Percentiles rank a stretch among this genome's conserved stretches.
These are phyloP conservation scores for Camelina neglecta DNA, from an alignment of 345 rosid species.

Conservation along the genomic window DNA sequence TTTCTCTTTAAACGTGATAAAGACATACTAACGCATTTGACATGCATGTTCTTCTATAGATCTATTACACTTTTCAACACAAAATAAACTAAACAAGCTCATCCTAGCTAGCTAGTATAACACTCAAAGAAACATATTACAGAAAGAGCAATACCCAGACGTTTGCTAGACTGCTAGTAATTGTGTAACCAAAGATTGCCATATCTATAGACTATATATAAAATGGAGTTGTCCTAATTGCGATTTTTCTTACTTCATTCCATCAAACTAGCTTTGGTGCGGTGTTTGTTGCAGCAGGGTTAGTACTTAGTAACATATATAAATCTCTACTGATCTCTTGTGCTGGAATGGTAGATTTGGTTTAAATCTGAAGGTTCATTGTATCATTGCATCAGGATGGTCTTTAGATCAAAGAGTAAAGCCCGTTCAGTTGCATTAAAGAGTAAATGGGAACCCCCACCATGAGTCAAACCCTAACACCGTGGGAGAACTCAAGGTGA, in stretches of 20 bases:
- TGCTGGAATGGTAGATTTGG: not conserved
- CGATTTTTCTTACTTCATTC: too few species aligned
- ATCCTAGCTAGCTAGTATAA: not conserved
- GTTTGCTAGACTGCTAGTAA: too few species aligned
- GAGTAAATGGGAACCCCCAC: not conserved
- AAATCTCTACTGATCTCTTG: conserved; percentile 3
- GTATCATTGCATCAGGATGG: not conserved
- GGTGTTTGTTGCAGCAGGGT: too few species aligned
- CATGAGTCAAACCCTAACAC: not conserved
- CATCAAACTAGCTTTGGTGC: too few species aligned
- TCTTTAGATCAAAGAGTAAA: not conserved
- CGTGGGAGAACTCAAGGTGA: not conserved
- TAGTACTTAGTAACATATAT: too few species aligned
- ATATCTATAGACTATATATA: too few species aligned
- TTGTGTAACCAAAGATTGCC: too few species aligned
- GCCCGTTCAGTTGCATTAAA: not conserved
- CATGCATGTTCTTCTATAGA: not conserved
- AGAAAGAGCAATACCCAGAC: too few species aligned
- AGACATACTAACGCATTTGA: not conserved
- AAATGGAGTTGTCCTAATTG: too few species aligned
- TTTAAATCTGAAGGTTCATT: conserved; percentile 16
- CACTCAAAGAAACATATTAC: not conserved
- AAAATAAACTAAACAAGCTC: not conserved
- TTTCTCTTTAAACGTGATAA: not conserved
- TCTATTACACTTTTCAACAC: not conserved